Evolutionary conservation across 2,329 filamentous ascomycete genomes (phyloP), one percentile per base, ranked within the genome.

Genomic region (Alternaria conjuncta): DNA sequence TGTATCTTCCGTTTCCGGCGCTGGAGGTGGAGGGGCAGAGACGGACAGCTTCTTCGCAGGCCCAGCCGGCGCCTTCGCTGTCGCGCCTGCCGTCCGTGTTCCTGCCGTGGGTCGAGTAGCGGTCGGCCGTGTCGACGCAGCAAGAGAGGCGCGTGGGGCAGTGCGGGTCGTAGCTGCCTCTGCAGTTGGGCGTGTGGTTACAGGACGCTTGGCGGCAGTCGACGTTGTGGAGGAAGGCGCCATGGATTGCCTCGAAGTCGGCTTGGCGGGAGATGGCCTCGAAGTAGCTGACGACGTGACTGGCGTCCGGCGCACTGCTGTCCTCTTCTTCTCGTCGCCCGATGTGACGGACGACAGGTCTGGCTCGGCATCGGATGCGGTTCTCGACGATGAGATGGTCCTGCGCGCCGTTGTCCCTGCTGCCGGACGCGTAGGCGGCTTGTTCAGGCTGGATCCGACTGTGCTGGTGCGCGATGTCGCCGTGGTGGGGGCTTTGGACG

Each of bases 251-350:
- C 69, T 54, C 4, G 70, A 64, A 6, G 57, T 50, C 18, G 49
- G 7, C 2, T 41, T 44, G 23, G 36, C 57, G 3, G 57, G 41
- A 4, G 60, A 62, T 15, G 55, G 60, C 11, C 60, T 44, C 9
- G 60, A 54, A 9, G 73, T 66, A 20, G 71, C 64, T 6, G 71
- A 57, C 3, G 75, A 60, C 3, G 68, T 47, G 25, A 68, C 63
- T 5, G 75, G 66, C 30, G 73, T 74, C 55, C 75, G 65, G 53
- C 76, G 76, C 49, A 67, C 69, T 9, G 74, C 41, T 4, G 75
- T 67, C 62, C 73, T 77, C 71, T 71, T 78, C 67, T 75, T 78
- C 69, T 79, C 77, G 45, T 79, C 77, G 2, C 76, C 77, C 5
- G 77, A 79, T 6, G 76, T 77, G 30, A 79, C 62, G 15, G 77